Evolutionary conservation across 176 grass and related monocot species (phyloP).

Genomic region (Triticum turgidum): DNA sequence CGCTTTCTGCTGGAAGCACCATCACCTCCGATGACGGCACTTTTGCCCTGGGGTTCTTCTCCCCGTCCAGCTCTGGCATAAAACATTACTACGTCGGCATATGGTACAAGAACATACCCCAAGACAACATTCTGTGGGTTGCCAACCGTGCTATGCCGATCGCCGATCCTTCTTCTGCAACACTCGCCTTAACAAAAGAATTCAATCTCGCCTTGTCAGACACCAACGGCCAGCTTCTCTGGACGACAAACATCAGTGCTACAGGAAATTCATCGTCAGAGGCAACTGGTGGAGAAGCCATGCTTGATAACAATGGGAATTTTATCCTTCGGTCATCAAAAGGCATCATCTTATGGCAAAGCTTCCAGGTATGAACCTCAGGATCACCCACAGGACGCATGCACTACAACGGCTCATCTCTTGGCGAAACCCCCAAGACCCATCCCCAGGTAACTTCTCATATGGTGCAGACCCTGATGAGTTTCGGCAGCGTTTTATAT

Average conservation of each 20-base stretch:
- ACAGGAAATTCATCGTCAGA: background rate
- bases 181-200: background rate
- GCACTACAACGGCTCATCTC: slow-evolving; percentile 3
- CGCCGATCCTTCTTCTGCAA: background rate
- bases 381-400: background rate
- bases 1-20: background rate
- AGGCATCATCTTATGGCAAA: slow-evolving; percentile 27
- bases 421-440: slow-evolving; percentile 27
- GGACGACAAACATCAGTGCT: slow-evolving; percentile 16
- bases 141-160: slow-evolving; percentile 36
- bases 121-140: slow-evolving; percentile 31
- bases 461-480: slow-evolving; percentile 18
- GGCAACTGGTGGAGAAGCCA: background rate
- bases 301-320: slow-evolving; percentile 15
- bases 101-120: slow-evolving; percentile 32
- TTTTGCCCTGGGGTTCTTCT: slow-evolving; percentile 43
- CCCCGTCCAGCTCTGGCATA: background rate
- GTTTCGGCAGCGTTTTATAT: background rate
- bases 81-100: slow-evolving; percentile 27
- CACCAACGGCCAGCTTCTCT: background rate
- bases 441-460: slow-evolving; percentile 18
- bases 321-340: slow-evolving; percentile 10
- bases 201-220: slow-evolving; percentile 19
- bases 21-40: slow-evolving; percentile 19
- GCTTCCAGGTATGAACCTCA: background rate